Evolutionary conservation across 1,139 yeast genomes (phyloP).

Genomic region (Yamadazyma blattariae): DNA sequence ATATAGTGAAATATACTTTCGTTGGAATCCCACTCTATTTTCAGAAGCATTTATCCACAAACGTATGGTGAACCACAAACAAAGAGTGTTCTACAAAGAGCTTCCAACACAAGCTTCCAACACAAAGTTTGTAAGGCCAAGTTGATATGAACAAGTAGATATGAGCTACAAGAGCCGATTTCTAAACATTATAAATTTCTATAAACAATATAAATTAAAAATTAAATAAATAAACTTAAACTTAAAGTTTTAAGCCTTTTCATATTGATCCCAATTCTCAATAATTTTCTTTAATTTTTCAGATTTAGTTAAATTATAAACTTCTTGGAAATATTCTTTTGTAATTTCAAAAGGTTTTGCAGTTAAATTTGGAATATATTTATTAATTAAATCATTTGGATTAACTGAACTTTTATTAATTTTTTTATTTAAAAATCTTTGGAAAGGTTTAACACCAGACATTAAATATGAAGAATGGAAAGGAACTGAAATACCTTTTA

Average conservation of each 20-base stretch:
- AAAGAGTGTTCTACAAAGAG: too few relatives aligned
- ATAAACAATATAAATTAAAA: too few relatives aligned
- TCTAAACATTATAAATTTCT: too few relatives aligned
- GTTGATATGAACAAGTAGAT: too few relatives aligned
- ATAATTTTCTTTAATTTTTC: constrained; percentile 86
- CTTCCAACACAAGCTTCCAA: too few relatives aligned
- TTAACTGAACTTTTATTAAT: constrained; percentile 92
- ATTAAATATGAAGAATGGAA: constrained; percentile 97
- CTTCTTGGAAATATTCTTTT: constrained; percentile 95
- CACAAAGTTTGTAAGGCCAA: too few relatives aligned
- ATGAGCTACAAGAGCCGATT: too few relatives aligned
- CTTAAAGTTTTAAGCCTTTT: constrained; percentile 46
- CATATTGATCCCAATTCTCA: constrained; percentile 94
- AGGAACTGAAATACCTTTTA: constrained; percentile 97
- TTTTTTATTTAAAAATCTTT: constrained; percentile 94
- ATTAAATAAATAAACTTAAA: too few relatives aligned
- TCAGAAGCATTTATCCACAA: too few relatives aligned
- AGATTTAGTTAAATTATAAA: constrained; percentile 84
- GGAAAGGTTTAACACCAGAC: constrained; percentile 98
- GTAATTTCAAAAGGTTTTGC: constrained; percentile 96
- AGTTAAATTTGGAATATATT: constrained; percentile 97
- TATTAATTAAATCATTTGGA: constrained; percentile 88
- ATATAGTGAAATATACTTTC: neutral
- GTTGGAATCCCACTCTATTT: too few relatives aligned
- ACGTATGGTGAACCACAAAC: too few relatives aligned